Evolutionary conservation across 2,329 filamentous ascomycete genomes (phyloP).

Genomic region (Claviceps pusilla): DNA sequence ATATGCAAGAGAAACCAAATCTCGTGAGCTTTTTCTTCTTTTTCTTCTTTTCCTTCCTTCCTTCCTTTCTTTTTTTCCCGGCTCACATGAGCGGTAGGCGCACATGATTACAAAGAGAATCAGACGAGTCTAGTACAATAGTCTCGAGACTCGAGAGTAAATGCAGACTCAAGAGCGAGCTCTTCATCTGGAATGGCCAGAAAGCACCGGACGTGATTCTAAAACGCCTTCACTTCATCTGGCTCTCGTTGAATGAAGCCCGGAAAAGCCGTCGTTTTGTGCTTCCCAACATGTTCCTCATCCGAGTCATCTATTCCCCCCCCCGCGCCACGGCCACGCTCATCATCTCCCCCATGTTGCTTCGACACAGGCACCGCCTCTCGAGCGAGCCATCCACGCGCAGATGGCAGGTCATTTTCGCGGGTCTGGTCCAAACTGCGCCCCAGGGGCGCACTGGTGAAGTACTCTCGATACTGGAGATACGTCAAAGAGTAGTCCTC

Average conservation of each 20-base stretch:
- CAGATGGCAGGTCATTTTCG: neutral
- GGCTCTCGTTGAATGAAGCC: slow-evolving; percentile 7
- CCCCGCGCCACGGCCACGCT: too few species aligned
- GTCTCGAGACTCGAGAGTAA: too few species aligned
- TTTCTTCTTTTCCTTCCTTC: neutral
- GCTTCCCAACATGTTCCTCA: neutral
- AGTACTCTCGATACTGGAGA: slow-evolving; percentile 19
- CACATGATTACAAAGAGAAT: too few species aligned
- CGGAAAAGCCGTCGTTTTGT: neutral
- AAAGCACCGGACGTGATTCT: slow-evolving; percentile 15
- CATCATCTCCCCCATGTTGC: neutral
- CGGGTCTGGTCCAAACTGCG: slow-evolving; percentile 15
- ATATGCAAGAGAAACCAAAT: neutral
- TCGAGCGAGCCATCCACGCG: neutral
- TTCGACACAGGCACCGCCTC: neutral
- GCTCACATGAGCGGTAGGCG: too few species aligned
- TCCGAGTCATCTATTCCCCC: neutral
- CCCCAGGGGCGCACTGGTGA: slow-evolving; percentile 15
- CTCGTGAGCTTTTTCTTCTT: too few species aligned
- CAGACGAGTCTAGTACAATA: too few species aligned
- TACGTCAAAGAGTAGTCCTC: slow-evolving; percentile 19
- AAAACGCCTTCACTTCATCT: slow-evolving; percentile 17
- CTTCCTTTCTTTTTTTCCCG: too few species aligned
- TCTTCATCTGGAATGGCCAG: slow-evolving; percentile 19
- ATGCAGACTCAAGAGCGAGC: neutral